Conservation (phyloP, 2,329 filamentous ascomycete species). For the Fusarium illudens region DNA sequence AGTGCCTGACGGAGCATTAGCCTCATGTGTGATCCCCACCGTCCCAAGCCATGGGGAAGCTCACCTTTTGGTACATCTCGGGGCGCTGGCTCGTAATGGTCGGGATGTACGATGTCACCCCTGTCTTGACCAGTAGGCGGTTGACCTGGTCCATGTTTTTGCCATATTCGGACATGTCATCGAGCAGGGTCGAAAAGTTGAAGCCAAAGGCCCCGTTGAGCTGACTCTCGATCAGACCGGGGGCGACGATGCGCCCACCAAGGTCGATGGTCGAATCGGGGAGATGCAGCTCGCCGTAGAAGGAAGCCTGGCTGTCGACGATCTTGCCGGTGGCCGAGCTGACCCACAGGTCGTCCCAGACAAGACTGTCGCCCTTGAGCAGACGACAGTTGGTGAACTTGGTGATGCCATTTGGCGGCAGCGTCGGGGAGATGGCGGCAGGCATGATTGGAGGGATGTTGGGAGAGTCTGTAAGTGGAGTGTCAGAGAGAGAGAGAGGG, state of each 20-base stretch:
- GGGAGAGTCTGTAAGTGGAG: constrained; percentile 3
- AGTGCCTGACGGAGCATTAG: constrained; percentile 61
- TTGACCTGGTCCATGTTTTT: constrained; percentile 79
- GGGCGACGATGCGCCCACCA: constrained; percentile 81
- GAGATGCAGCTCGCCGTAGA: constrained; percentile 72
- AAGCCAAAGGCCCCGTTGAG: constrained; percentile 93
- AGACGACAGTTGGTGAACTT: constrained; percentile 91
- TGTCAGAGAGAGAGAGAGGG: constrained; percentile 22
- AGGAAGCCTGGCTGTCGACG: constrained; percentile 71
- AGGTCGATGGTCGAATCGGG: constrained; percentile 83
- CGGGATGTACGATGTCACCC: constrained; percentile 87
- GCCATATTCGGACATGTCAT: constrained; percentile 72
- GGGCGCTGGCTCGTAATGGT: constrained; percentile 83
- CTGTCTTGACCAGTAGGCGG: constrained; percentile 74
- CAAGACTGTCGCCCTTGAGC: constrained; percentile 71
- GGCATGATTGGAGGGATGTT: constrained; percentile 52
- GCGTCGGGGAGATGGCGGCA: constrained; percentile 53
- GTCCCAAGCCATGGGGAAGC: constrained; percentile 11
- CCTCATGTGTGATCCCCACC: constrained; percentile 33
- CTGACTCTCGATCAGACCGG: constrained; percentile 90
- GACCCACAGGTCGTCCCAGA: constrained; percentile 87
- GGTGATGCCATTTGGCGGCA: constrained; percentile 68
- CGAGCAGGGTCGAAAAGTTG: constrained; percentile 84
- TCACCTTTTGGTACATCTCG: constrained; percentile 82
- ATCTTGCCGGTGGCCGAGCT: constrained; percentile 84